Percentiles rank a stretch among this genome's conserved stretches.
Conservation (phyloP, 495 filamentous ascomycete species). For the Lophiotrema nucula region DNA sequence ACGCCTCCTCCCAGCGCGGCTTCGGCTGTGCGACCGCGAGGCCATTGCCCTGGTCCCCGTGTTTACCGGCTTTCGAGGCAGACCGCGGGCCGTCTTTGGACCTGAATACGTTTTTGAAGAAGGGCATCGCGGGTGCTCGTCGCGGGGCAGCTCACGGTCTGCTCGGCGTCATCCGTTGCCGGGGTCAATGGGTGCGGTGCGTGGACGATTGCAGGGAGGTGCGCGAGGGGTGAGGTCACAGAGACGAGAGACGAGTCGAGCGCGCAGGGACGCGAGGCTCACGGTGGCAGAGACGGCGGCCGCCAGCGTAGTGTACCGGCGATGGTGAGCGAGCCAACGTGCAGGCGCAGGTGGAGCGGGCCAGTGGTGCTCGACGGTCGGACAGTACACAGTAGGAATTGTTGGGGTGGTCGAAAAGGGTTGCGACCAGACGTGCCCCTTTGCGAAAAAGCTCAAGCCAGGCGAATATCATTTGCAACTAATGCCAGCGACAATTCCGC, state of each 20-base stretch:
- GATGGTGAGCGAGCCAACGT: no score
- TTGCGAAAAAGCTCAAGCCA: slow-evolving; percentile 13
- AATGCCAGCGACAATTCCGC: no score
- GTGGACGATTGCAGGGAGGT: neutral
- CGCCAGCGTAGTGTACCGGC: neutral
- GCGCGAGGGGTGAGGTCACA: neutral
- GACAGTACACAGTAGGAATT: neutral
- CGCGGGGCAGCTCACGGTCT: slow-evolving; percentile 6
- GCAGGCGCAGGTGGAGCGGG: no score
- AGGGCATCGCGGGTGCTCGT: slow-evolving; percentile 36
- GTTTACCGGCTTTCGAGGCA: slow-evolving; percentile 55
- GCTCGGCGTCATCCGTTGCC: slow-evolving; percentile 18
- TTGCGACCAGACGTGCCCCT: slow-evolving; percentile 2
- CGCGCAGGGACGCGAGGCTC: neutral
- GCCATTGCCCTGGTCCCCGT: slow-evolving; percentile 52
- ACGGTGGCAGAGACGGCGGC: neutral
- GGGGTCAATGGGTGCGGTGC: slow-evolving; percentile 6
- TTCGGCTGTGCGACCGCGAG: slow-evolving; percentile 56
- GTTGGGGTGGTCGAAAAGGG: neutral
- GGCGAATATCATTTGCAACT: slow-evolving; percentile 4
- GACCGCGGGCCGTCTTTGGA: slow-evolving; percentile 38
- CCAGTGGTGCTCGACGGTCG: neutral
- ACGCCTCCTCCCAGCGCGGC: slow-evolving; percentile 86
- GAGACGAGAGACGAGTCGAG: neutral
- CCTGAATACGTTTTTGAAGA: slow-evolving; percentile 43